phyloP scores from a whole-genome alignment of 225 moss, liverwort and hornwort species.

The Thuidium tamariscinum region DNA sequence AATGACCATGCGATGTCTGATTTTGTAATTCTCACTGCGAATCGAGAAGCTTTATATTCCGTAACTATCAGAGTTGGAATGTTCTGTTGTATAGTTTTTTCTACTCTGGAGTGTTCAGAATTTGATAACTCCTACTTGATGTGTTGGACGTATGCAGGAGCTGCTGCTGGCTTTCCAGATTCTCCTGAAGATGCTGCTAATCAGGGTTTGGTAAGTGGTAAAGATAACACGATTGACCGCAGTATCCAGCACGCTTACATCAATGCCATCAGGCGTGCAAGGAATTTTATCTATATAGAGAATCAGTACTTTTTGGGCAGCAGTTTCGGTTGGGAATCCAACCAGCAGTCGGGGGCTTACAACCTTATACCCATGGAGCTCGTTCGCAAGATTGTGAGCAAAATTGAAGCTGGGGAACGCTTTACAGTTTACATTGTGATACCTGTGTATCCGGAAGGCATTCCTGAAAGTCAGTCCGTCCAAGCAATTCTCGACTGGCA shows the following conservation, averaged over 20 bases:
- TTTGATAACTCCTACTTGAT: background rate
- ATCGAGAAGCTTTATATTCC: background rate
- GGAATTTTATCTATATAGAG: slow-evolving; percentile 85
- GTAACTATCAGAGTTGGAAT: background rate
- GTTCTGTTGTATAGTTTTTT: background rate
- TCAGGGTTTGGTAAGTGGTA: slow-evolving; percentile 70
- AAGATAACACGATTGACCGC: slow-evolving; percentile 75
- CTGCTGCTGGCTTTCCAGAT: slow-evolving; percentile 55
- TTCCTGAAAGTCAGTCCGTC: slow-evolving; percentile 71
- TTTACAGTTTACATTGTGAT: slow-evolving; percentile 77
- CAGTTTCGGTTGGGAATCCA: slow-evolving; percentile 60
- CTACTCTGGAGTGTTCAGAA: background rate
- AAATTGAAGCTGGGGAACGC: slow-evolving; percentile 82
- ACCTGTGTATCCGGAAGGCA: slow-evolving; percentile 87
- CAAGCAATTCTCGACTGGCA: slow-evolving; percentile 79
- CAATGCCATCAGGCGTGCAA: slow-evolving; percentile 79
- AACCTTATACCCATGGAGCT: slow-evolving; percentile 74
- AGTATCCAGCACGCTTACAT: slow-evolving; percentile 89
- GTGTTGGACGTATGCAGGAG: slow-evolving; percentile 13
- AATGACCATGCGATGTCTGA: background rate
- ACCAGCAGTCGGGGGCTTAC: slow-evolving; percentile 41
- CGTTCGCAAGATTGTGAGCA: slow-evolving; percentile 82
- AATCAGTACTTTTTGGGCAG: slow-evolving; percentile 96
- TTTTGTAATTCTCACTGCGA: background rate
- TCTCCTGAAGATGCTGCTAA: slow-evolving; percentile 44